Base-by-base conservation (phyloP, 306 rosid genomes). In the Alnus glutinosa region DNA sequence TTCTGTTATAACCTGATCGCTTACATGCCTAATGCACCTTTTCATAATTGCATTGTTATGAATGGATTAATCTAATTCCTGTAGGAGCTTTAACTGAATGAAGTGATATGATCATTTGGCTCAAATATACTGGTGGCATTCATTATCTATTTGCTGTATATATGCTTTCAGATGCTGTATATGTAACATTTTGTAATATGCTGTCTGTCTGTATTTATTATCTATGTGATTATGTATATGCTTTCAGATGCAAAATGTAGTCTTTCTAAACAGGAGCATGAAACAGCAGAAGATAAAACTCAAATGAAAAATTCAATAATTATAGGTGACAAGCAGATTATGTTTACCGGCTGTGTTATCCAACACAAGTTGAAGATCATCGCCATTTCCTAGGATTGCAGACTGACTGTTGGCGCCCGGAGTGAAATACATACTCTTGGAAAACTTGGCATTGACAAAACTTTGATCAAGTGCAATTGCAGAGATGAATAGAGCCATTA, bases 371-470 rank as follows among this genome's bases (percentile, higher is more conserved):
- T 86, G 86, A 47, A 92, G 94, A 62, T 88, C 90, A 7, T 90
- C 94, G 58, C 94, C 81, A 23, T 59, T 61, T 49, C 89, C 85
- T 77, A 71, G 74, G 78, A 92, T 32, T 62, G 73, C 9, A 19
- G 97, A 86, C 15, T 30, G 93, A 85, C 13, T 86, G 91, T 61
- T 85, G 86, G 49, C n/a, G 55, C 97, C 97, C 92, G 94, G 88
- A 4, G 81, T 81, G 72, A 94, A 42, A 78, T 77, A 80, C 94
- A 88, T 90, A 86, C 89, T 90, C 73, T 87, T 71, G n/a, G 87
- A 76, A 68, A 85, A 36, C 28, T 48, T 78, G 14, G 94, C 96
- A 70, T 90, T 82, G 2, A 88, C 94, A 2, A 68, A 64, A 32
- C 72, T 59, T 3, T 78, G 80, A 72, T 80, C 34, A 4, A 74